A percentile compares a stretch with the other conserved stretches of the same genome.
phyloP scores from a whole-genome alignment of 2,329 filamentous ascomycete species.

The Hypoxylon sp. region DNA sequence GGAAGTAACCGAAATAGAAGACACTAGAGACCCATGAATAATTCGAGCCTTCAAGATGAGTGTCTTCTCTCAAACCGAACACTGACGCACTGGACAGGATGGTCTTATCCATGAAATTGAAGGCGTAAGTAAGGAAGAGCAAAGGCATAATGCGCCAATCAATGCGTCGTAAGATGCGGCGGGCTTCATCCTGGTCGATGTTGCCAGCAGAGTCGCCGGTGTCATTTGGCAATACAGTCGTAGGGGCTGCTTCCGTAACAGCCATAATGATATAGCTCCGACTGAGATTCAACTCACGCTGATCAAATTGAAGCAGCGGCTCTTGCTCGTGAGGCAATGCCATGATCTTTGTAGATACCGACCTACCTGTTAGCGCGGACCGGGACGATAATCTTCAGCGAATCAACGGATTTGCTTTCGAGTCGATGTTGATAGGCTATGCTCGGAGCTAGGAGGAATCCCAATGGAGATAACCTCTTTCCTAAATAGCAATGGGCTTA shows the following conservation, averaged over 20 bases:
- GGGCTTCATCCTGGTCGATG: slow-evolving; percentile 38
- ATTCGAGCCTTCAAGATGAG: slow-evolving; percentile 59
- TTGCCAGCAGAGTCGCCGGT: neutral
- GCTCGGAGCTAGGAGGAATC: slow-evolving; percentile 19
- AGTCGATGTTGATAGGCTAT: slow-evolving; percentile 29
- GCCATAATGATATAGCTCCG: slow-evolving; percentile 25
- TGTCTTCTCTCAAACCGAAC: slow-evolving; percentile 68
- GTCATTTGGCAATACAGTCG: neutral
- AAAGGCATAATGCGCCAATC: slow-evolving; percentile 69
- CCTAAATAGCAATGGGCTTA: slow-evolving; percentile 1
- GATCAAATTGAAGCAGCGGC: slow-evolving; percentile 30
- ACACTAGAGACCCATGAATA: slow-evolving; percentile 64
- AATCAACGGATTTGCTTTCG: slow-evolving; percentile 32
- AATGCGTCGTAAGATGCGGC: slow-evolving; percentile 67
- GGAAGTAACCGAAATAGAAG: slow-evolving; percentile 66
- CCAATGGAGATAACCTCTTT: slow-evolving; percentile 13
- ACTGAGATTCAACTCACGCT: slow-evolving; percentile 26
- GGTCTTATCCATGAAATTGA: slow-evolving; percentile 75
- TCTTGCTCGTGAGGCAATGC: slow-evolving; percentile 25
- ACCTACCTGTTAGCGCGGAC: slow-evolving; percentile 14
- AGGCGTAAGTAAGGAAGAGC: slow-evolving; percentile 69
- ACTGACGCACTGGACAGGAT: slow-evolving; percentile 70
- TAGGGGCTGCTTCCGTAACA: slow-evolving; percentile 5
- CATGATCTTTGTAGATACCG: slow-evolving; percentile 31
- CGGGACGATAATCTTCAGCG: slow-evolving; percentile 36